Percentiles rank a stretch among this genome's conserved stretches.
phyloP scores from a whole-genome alignment of 306 rosid genomes.

The Geum urbanum region DNA sequence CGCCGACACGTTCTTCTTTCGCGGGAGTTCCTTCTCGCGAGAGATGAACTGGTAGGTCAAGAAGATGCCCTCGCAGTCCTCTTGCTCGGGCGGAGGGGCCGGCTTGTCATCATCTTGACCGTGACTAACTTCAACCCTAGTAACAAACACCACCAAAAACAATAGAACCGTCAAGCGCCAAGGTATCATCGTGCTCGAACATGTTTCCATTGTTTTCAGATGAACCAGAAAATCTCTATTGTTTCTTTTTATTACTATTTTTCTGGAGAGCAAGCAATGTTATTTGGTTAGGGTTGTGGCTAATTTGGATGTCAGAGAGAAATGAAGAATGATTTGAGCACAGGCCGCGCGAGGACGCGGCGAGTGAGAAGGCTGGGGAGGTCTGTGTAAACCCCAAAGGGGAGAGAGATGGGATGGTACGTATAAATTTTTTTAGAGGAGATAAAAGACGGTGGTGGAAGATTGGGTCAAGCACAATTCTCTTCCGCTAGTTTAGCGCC shows the following conservation, averaged over 20 bases:
- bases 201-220: not conserved
- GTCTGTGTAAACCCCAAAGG: constrained; percentile 28
- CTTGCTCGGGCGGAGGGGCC: constrained; percentile 31
- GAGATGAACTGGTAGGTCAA: constrained; percentile 44
- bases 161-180: constrained; percentile 9
- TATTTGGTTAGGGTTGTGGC: not conserved
- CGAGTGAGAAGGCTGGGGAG: constrained; percentile 10
- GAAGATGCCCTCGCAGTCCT: constrained; percentile 65
- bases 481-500: constrained; percentile 51
- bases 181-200: constrained; percentile 31
- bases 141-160: constrained; percentile 15
- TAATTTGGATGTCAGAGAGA: not conserved
- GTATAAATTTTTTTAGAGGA: constrained; percentile 27
- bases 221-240: not conserved
- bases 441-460: constrained; percentile 30
- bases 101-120: constrained; percentile 33
- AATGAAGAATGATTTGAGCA: not conserved
- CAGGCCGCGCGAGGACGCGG: constrained; percentile 40
- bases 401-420: constrained; percentile 18
- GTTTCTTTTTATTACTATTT: too few relatives aligned
- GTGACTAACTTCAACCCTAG: constrained; percentile 19
- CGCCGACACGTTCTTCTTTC: constrained; percentile 49
- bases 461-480: constrained; percentile 33
- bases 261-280: not conserved
- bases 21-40: constrained; percentile 53